A percentile compares a stretch with the other conserved stretches of the same genome.
These are phyloP conservation scores for Lyophyllum semitale DNA, from an alignment of 768 basidiomycete species.

Conservation along the genomic window DNA sequence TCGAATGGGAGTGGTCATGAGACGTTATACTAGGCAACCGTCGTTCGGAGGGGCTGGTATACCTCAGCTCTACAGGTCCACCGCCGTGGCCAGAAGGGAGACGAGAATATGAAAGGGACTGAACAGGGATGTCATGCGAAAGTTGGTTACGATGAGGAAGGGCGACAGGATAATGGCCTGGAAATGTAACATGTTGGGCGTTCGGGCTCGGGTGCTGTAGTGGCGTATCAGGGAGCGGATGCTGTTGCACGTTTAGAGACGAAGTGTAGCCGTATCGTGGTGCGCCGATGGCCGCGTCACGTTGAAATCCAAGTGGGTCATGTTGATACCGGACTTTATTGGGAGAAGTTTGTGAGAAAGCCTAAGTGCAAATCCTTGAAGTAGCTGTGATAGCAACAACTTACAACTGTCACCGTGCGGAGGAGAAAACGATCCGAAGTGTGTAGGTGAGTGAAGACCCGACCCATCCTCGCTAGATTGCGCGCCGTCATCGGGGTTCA, in stretches of 20 bases:
- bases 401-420: slow-evolving; percentile 55
- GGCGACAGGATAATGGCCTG: slow-evolving; percentile 40
- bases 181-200: slow-evolving; percentile 41
- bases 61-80: slow-evolving; percentile 38
- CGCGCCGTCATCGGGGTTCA: slow-evolving; percentile 62
- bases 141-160: slow-evolving; percentile 48
- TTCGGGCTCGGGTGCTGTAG: slow-evolving; percentile 45
- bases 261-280: slow-evolving; percentile 55
- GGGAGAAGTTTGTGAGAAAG: slow-evolving; percentile 34
- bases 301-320: slow-evolving; percentile 49
- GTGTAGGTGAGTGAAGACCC: slow-evolving; percentile 69
- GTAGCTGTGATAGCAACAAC: slow-evolving; percentile 53
- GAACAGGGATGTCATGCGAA: slow-evolving; percentile 43
- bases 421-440: slow-evolving; percentile 50
- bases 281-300: slow-evolving; percentile 47
- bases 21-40: slow-evolving; percentile 45
- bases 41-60: slow-evolving; percentile 40
- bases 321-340: slow-evolving; percentile 73
- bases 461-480: slow-evolving; percentile 79
- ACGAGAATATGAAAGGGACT: slow-evolving; percentile 42
- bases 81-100: slow-evolving; percentile 37
- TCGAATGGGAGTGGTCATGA: slow-evolving; percentile 46
- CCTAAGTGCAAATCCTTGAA: slow-evolving; percentile 35
- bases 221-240: slow-evolving; percentile 47
- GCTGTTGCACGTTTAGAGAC: slow-evolving; percentile 44